Conservation (phyloP, 2,329 filamentous ascomycete genomes). For the Neofusicoccum ribis region DNA sequence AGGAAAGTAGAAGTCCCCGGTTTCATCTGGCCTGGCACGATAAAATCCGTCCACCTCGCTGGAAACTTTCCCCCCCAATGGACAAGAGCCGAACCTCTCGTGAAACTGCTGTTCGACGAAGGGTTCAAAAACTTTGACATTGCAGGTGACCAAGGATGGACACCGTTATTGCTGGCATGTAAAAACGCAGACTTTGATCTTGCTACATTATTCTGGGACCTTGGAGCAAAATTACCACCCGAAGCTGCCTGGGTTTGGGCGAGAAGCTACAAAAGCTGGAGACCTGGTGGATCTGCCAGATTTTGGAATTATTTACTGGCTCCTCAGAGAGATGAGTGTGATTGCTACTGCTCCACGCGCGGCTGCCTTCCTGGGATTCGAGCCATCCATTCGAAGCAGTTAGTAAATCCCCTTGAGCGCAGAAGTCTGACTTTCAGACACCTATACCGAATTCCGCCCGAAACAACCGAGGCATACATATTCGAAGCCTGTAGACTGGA, state of each 20-base stretch:
- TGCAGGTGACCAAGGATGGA: background rate
- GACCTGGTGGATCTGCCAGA: background rate
- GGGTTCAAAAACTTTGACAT: background rate
- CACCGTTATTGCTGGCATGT: background rate
- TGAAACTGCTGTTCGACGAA: background rate
- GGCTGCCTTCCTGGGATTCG: background rate
- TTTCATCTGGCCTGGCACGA: background rate
- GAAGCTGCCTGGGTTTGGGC: background rate
- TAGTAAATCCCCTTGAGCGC: background rate
- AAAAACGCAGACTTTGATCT: background rate
- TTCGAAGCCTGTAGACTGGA: background rate
- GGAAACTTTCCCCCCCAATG: no score
- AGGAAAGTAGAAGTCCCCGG: background rate
- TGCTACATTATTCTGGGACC: background rate
- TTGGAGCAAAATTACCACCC: background rate
- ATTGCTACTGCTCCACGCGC: background rate
- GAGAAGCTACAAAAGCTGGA: rapidly evolving
- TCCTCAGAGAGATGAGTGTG: background rate
- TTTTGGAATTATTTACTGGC: background rate
- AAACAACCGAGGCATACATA: background rate
- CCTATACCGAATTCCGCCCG: background rate
- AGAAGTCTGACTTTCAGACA: background rate
- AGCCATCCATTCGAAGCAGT: rapidly evolving
- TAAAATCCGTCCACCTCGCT: background rate
- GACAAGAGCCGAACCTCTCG: background rate